Evolutionary conservation across 257 asterid genomes (phyloP), one percentile per base, ranked within the genome.

Genomic region (Solanum appendiculatum): DNA sequence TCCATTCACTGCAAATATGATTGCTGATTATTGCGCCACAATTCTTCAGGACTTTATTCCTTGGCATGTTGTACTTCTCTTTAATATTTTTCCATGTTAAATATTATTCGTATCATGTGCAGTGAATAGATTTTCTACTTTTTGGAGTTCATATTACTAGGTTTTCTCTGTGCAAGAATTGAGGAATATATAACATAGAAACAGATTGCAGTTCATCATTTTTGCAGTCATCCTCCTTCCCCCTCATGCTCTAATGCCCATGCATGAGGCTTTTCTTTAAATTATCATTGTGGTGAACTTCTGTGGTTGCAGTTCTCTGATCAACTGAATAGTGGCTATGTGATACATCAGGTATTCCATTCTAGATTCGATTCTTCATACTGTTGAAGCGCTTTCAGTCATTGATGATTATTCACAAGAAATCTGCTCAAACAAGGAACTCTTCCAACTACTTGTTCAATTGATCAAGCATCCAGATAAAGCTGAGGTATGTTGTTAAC

Each of bases 321-420:
- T 81, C 44, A 48, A 51, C 44, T 48, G 85, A 18, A 15, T 2
- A 36, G 51, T 73, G 81, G 18, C 11, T 73, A 73, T 81, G 85
- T 89, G 60, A 73, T 89, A 85, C 70, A 85, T 90, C 94, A 97
- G 99, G 94, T 93, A 90, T 87, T 31, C 90, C 15, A 92, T 93
- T 91, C 89, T 95, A 64, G 98, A 96, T 90, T 89, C 90, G 90
- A 90, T 96, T 89, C 94, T 97, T 89, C 94, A 94, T 64, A 88
- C 98, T 77, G 85, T 96, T 90, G 98, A 95, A 93, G 97, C 96
- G 85, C 92, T 97, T 88, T 95, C 99, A 37, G 90, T 88, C 46
- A 86, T 88, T 77, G 98, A 96, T 90, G 91, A 92, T 34, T 95
- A 90, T 87, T 94, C 98, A 36, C 88, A 90, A 84, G 93, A 91